These are phyloP conservation scores for Phaeolepiota aurea DNA, from an alignment of 768 basidiomycete species.

Conservation along the genomic window DNA sequence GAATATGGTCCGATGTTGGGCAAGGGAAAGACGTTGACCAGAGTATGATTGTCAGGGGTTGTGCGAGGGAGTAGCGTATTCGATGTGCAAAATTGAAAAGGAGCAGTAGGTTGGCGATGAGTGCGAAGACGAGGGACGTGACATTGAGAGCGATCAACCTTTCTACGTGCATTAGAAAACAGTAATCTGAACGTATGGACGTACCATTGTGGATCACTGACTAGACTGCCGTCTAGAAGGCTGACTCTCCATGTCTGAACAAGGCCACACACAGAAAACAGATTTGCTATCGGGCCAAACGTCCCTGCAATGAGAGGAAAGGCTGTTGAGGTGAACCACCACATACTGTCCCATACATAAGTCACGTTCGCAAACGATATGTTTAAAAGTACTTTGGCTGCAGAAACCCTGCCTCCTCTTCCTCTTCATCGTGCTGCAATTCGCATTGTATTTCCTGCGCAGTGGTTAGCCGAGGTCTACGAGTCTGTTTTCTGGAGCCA, in stretches of 20 bases:
- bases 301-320: slow-evolving; percentile 34
- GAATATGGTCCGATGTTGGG: too few relatives aligned
- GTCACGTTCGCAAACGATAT: not conserved
- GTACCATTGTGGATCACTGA: slow-evolving; percentile 27
- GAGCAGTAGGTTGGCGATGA: slow-evolving; percentile 25
- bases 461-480: not conserved
- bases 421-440: slow-evolving; percentile 27
- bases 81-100: slow-evolving; percentile 29
- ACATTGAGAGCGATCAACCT: slow-evolving; percentile 25
- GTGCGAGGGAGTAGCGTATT: slow-evolving; percentile 24
- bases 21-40: too few relatives aligned
- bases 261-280: slow-evolving; percentile 29
- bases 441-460: slow-evolving; percentile 8
- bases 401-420: slow-evolving; percentile 16
- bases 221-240: slow-evolving; percentile 8
- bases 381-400: slow-evolving; percentile 12
- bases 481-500: not conserved
- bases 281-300: slow-evolving; percentile 29
- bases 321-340: slow-evolving; percentile 32
- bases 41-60: slow-evolving; percentile 25
- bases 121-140: slow-evolving; percentile 21
- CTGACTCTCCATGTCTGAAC: slow-evolving; percentile 25
- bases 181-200: slow-evolving; percentile 4
- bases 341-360: slow-evolving; percentile 19
- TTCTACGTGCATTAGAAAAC: not conserved